Percentiles rank a stretch among this genome's conserved stretches.
phyloP scores from a whole-genome alignment of 192 early-diverging fungal species.

The Backusella psychrophila region DNA sequence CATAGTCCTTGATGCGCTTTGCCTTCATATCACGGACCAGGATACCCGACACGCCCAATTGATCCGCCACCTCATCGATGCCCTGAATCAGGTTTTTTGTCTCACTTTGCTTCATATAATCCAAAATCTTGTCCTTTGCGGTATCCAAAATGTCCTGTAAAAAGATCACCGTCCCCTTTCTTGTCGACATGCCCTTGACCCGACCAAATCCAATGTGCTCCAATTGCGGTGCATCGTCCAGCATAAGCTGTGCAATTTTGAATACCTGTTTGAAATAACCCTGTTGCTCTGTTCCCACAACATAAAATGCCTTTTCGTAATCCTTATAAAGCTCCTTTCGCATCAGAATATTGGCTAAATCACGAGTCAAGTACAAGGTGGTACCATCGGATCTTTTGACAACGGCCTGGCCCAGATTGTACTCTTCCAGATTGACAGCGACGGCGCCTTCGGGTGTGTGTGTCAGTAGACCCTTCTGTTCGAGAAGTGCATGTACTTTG shows the following conservation, averaged over 20 bases:
- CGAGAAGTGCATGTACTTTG: slow-evolving; percentile 64
- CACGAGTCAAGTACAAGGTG: slow-evolving; percentile 86
- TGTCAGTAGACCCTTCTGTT: slow-evolving; percentile 55
- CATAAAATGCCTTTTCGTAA: slow-evolving; percentile 84
- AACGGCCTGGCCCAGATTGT: slow-evolving; percentile 73
- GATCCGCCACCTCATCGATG: slow-evolving; percentile 69
- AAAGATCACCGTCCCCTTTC: slow-evolving; percentile 88
- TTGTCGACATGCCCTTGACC: slow-evolving; percentile 90
- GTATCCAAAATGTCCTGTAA: slow-evolving; percentile 89
- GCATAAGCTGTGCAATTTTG: slow-evolving; percentile 72
- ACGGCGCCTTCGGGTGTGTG: slow-evolving; percentile 71
- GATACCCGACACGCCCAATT: slow-evolving; percentile 86
- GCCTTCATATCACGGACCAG: slow-evolving; percentile 85
- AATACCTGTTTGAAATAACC: slow-evolving; percentile 89
- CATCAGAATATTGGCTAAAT: slow-evolving; percentile 82
- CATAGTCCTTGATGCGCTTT: slow-evolving; percentile 88
- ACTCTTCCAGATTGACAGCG: slow-evolving; percentile 70
- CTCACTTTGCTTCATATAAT: slow-evolving; percentile 57
- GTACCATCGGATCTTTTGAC: slow-evolving; percentile 82
- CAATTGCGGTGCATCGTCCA: slow-evolving; percentile 42
- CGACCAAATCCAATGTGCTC: slow-evolving; percentile 88
- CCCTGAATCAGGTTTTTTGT: slow-evolving; percentile 20
- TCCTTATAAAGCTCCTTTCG: slow-evolving; percentile 65
- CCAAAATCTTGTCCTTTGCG: slow-evolving; percentile 77
- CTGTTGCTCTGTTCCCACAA: slow-evolving; percentile 83